Conservation (phyloP, 129 eudicot genomes). For the Sambucus nigra region DNA sequence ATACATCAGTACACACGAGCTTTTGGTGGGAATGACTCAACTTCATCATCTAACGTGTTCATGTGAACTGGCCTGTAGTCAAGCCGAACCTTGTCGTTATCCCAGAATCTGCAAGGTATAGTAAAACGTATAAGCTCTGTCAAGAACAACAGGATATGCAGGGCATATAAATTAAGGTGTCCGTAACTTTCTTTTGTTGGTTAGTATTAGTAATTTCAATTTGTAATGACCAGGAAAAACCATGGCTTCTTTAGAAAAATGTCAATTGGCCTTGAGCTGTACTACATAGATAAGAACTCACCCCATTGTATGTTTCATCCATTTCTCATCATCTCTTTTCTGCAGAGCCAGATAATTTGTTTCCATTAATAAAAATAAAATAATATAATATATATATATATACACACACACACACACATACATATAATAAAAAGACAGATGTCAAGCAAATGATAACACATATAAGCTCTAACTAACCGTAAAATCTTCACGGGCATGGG, state of each 20-base stretch:
- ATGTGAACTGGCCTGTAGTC: conserved; percentile 92
- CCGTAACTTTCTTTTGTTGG: too few relatives aligned
- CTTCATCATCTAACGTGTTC: conserved; percentile 94
- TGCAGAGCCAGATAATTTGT: conserved; percentile 21
- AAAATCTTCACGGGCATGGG: conserved; percentile 99
- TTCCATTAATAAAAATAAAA: not conserved
- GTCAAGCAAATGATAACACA: conserved; percentile 11
- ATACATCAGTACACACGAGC: conserved; percentile 69
- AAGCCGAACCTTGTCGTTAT: conserved; percentile 76
- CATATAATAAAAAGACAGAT: too few relatives aligned
- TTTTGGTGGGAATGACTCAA: conserved; percentile 88
- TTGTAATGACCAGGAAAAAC: too few relatives aligned
- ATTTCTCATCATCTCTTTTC: conserved; percentile 93
- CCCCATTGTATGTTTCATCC: conserved; percentile 98
- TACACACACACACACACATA: too few relatives aligned
- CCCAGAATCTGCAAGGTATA: conserved; percentile 66
- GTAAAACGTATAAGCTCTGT: too few relatives aligned
- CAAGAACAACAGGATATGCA: too few relatives aligned
- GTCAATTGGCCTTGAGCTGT: too few relatives aligned
- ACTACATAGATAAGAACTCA: conserved; percentile 16
- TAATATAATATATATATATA: too few relatives aligned
- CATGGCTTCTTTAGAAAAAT: too few relatives aligned
- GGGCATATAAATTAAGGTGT: too few relatives aligned
- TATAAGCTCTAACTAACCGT: too few relatives aligned
- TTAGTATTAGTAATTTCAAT: too few relatives aligned